Conservation (phyloP, 805 yeast genomes). For the Yarrowia deformans region DNA sequence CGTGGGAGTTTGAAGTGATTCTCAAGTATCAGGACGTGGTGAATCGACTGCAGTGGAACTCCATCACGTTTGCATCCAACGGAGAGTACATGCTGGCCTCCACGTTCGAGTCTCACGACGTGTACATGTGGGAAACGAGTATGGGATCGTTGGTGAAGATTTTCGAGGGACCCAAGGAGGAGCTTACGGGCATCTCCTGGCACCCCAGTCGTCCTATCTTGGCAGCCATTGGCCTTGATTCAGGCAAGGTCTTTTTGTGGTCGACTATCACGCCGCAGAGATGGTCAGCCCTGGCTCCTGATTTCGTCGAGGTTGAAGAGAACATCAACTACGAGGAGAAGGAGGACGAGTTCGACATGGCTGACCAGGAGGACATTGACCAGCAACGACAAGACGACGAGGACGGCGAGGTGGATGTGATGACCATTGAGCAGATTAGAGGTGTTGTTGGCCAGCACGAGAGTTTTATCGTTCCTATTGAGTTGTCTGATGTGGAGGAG, state of each 20-base stretch:
- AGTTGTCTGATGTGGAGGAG: slow-evolving; percentile 47
- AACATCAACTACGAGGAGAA: slow-evolving; percentile 85
- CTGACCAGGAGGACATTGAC: slow-evolving; percentile 67
- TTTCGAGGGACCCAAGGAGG: slow-evolving; percentile 89
- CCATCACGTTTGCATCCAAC: slow-evolving; percentile 72
- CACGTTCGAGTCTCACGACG: slow-evolving; percentile 85
- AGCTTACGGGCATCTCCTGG: slow-evolving; percentile 86
- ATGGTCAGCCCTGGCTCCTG: slow-evolving; percentile 97
- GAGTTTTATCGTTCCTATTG: slow-evolving; percentile 69
- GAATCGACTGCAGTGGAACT: slow-evolving; percentile 86
- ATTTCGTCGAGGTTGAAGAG: slow-evolving; percentile 92
- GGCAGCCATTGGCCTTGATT: slow-evolving; percentile 83
- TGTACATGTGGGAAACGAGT: slow-evolving; percentile 91
- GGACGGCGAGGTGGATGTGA: slow-evolving; percentile 65
- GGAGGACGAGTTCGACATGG: slow-evolving; percentile 90
- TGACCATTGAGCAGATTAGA: slow-evolving; percentile 67
- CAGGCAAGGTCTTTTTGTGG: slow-evolving; percentile 86
- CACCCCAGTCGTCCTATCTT: slow-evolving; percentile 75
- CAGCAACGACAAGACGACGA: slow-evolving; percentile 70
- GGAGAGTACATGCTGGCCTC: slow-evolving; percentile 89
- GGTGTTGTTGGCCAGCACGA: slow-evolving; percentile 54
- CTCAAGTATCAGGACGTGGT: slow-evolving; percentile 91
- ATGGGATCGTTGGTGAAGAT: slow-evolving; percentile 89
- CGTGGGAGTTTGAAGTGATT: slow-evolving; percentile 67
- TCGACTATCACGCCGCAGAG: slow-evolving; percentile 81